Evolutionary conservation across 176 grass and related monocot species (phyloP).

Genomic region (Alloteropsis semialata): DNA sequence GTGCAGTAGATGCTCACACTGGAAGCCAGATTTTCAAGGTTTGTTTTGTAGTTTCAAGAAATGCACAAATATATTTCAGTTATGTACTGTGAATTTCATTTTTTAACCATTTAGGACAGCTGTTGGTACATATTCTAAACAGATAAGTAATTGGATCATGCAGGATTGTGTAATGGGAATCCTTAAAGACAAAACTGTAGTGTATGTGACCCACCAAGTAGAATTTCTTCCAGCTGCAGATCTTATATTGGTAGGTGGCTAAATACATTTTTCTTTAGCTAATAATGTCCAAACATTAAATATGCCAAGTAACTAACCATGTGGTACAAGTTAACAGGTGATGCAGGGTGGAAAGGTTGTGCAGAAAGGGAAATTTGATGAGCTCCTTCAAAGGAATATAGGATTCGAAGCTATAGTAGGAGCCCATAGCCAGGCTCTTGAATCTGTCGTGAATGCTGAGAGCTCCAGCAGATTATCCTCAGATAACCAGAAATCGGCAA

Average conservation of each 20-base stretch:
- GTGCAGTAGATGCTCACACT: conserved; percentile 93
- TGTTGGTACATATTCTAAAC: not conserved
- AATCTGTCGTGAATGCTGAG: conserved; percentile 77
- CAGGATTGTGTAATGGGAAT: conserved; percentile 92
- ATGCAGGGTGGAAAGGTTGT: conserved; percentile 82
- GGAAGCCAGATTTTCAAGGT: conserved; percentile 95
- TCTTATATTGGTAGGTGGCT: conserved; percentile 69
- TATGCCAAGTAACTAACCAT: conserved; percentile 23
- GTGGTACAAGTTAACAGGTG: conserved; percentile 61
- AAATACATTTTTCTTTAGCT: not conserved
- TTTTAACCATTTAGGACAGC: not conserved
- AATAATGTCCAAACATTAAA: conserved; percentile 7
- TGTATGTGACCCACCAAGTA: conserved; percentile 96
- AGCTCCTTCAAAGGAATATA: conserved; percentile 76
- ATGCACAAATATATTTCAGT: not conserved
- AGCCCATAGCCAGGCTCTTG: conserved; percentile 85
- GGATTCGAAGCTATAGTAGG: conserved; percentile 91
- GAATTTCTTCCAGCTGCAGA: conserved; percentile 95
- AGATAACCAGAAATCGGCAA: conserved; percentile 28
- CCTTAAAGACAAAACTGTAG: conserved; percentile 84
- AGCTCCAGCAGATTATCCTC: conserved; percentile 68
- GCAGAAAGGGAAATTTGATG: conserved; percentile 79
- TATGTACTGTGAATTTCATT: not conserved
- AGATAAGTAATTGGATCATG: conserved; percentile 20
- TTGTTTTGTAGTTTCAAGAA: conserved; percentile 14